Conservation (phyloP, 2,329 filamentous ascomycete species). For the Paracamarosporium sp. region DNA sequence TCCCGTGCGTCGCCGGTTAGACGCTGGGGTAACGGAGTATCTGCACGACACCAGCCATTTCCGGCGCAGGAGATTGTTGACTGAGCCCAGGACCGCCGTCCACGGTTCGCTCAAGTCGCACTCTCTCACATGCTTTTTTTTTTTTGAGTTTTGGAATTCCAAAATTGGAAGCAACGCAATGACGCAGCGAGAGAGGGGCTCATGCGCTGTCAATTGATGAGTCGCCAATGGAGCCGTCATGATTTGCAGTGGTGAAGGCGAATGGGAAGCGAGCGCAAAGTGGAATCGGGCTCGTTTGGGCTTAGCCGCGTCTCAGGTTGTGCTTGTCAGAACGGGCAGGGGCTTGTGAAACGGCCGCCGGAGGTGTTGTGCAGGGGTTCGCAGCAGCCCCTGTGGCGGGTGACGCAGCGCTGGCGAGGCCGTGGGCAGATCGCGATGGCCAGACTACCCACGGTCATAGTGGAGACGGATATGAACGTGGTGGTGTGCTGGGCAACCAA, state of each 20-base stretch:
- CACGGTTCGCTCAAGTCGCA: background rate
- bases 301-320: slow-evolving; percentile 14
- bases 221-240: background rate
- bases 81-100: background rate
- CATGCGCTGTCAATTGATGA: background rate
- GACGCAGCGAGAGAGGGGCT: slow-evolving; percentile 2
- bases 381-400: background rate
- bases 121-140: background rate
- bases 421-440: background rate
- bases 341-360: slow-evolving; percentile 16
- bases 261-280: slow-evolving; percentile 3
- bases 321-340: slow-evolving; percentile 3
- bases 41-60: slow-evolving; percentile 7
- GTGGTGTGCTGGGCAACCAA: slow-evolving; percentile 5
- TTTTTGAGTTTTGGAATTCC: background rate
- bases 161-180: slow-evolving; percentile 3
- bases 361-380: slow-evolving; percentile 9
- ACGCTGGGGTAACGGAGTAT: background rate
- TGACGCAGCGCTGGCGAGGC: slow-evolving; percentile 10
- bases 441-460: background rate
- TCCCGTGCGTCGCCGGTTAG: background rate
- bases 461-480: background rate
- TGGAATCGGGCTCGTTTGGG: slow-evolving; percentile 10
- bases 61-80: background rate
- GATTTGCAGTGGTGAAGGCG: background rate